Conservation (phyloP, 805 yeast genomes). For the Lipomyces mesembrius region DNA sequence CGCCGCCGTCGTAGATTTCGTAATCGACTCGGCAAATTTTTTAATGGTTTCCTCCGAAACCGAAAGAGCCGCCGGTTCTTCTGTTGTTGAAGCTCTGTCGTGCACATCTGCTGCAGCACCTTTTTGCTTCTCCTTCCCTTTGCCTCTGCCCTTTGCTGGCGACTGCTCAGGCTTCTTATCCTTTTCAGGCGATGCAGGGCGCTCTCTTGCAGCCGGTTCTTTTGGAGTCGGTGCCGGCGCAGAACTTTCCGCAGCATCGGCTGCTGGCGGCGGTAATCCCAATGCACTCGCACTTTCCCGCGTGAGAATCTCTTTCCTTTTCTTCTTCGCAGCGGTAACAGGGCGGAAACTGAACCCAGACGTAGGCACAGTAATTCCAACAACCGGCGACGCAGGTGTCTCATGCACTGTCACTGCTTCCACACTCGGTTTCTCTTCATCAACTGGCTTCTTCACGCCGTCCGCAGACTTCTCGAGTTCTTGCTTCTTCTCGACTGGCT, state of each 20-base stretch:
- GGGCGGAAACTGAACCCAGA: constrained; percentile 27
- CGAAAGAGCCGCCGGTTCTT: background rate
- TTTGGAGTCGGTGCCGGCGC: background rate
- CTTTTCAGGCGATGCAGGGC: background rate
- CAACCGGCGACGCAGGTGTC: background rate
- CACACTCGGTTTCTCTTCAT: background rate
- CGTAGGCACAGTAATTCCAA: constrained; percentile 18
- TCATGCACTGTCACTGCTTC: background rate
- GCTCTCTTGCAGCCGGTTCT: background rate
- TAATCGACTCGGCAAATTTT: constrained; percentile 3
- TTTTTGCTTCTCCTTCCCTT: constrained; percentile 9
- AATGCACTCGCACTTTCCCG: constrained; percentile 24
- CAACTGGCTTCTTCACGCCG: background rate
- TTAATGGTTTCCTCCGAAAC: constrained; percentile 11
- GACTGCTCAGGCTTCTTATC: background rate
- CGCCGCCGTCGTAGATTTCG: constrained; percentile 6
- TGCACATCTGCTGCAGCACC: background rate
- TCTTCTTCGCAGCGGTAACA: constrained; percentile 15
- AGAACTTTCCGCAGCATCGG: background rate
- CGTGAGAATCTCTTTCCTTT: constrained; percentile 25
- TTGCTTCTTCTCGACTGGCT: constrained; percentile 4
- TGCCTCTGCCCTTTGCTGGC: constrained; percentile 15
- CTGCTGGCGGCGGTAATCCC: constrained; percentile 23
- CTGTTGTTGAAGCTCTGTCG: background rate
- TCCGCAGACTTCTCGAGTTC: constrained; percentile 2